A percentile compares a stretch with the other conserved stretches of the same genome.
phyloP scores from a whole-genome alignment of 345 rosid genomes.

The Citrus sp. region DNA sequence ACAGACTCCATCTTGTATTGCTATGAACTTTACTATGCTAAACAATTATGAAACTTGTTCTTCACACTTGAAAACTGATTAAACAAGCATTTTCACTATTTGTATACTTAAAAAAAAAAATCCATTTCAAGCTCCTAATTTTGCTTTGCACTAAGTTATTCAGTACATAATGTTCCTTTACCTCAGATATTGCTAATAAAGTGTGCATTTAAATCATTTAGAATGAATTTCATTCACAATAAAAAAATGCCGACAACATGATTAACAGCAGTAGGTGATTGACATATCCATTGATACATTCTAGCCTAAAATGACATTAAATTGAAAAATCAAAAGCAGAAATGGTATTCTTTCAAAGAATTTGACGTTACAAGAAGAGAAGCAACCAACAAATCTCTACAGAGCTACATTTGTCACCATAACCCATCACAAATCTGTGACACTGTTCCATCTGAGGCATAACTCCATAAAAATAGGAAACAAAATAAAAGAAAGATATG shows the following conservation, averaged over 20 bases:
- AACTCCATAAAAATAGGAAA: not conserved
- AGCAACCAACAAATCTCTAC: not conserved
- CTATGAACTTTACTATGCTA: not conserved
- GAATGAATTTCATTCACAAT: not conserved
- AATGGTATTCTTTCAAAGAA: not conserved
- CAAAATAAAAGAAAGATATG: not conserved
- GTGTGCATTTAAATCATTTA: not conserved
- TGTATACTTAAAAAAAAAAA: not conserved
- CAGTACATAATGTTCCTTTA: not conserved
- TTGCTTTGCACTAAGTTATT: not conserved
- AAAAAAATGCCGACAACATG: too few relatives aligned
- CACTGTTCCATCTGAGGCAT: not conserved
- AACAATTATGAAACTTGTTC: not conserved
- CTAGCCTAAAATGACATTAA: not conserved
- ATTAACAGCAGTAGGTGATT: not conserved
- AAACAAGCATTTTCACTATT: not conserved
- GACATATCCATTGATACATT: not conserved
- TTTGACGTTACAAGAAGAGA: not conserved
- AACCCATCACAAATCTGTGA: not conserved
- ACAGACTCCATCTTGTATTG: not conserved
- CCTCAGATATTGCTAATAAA: not conserved
- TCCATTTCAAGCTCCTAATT: not conserved
- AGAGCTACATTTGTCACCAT: not conserved
- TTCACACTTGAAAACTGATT: not conserved
- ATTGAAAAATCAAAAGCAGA: not conserved